These are phyloP conservation scores for Globisporangium mamillatum DNA, from an alignment of 352 stramenopile species.

Conservation along the genomic window DNA sequence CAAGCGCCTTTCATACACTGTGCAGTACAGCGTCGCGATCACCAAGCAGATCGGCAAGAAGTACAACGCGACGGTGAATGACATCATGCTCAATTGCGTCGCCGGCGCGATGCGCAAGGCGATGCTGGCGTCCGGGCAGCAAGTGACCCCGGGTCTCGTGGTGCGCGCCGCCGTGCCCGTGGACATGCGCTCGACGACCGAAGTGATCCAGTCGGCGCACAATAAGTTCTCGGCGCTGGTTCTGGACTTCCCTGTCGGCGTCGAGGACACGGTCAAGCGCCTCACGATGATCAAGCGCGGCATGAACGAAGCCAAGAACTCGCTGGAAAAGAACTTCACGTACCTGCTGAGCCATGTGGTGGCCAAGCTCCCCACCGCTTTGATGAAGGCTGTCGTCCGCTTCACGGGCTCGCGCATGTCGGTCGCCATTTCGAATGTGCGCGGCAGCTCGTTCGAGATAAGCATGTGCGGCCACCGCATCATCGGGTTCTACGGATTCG, in stretches of 20 bases:
- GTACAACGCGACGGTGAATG: conserved; percentile 68
- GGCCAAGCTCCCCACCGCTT: conserved; percentile 43
- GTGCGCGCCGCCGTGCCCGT: conserved; percentile 74
- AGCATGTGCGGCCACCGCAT: conserved; percentile 52
- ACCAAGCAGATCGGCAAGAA: conserved; percentile 76
- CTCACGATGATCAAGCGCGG: conserved; percentile 40
- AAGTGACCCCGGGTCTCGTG: conserved; percentile 41
- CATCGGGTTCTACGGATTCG: conserved; percentile 67
- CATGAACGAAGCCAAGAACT: conserved; percentile 80
- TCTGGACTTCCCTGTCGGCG: conserved; percentile 68
- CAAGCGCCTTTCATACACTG: conserved; percentile 73
- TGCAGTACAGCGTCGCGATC: conserved; percentile 63
- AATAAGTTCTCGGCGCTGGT: conserved; percentile 82
- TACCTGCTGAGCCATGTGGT: conserved; percentile 59
- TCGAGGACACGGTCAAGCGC: conserved; percentile 44
- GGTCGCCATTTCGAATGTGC: conserved; percentile 71
- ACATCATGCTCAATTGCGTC: conserved; percentile 79
- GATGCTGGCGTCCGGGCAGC: conserved; percentile 37
- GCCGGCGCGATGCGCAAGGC: conserved; percentile 73
- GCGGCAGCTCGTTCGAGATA: conserved; percentile 47
- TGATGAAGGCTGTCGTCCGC: conserved; percentile 55
- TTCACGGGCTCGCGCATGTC: conserved; percentile 58
- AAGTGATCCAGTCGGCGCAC: conserved; percentile 54
- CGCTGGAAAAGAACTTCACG: conserved; percentile 75
- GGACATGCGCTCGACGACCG: conserved; percentile 70